Percentiles rank a stretch among this genome's conserved stretches.
Evolutionary conservation across 1,284 basidiomycete genomes (phyloP).

Genomic region (Puccinia triticina): DNA sequence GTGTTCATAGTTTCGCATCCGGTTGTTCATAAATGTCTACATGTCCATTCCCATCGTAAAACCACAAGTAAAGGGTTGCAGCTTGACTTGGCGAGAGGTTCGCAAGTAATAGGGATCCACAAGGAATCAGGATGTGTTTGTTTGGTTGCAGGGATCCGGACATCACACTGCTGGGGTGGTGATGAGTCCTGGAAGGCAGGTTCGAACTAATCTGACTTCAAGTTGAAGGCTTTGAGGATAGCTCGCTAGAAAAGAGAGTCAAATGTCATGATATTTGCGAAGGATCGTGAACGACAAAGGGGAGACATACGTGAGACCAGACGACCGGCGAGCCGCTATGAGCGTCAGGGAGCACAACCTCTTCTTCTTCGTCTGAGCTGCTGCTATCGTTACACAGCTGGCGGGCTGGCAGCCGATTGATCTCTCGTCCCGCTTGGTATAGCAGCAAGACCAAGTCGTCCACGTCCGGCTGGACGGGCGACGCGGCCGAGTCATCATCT

Average conservation of each 20-base stretch:
- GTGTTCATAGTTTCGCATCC: too few species aligned
- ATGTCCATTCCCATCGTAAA: too few species aligned
- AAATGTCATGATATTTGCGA: neutral
- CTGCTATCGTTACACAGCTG: neutral
- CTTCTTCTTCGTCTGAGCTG: constrained; percentile 7
- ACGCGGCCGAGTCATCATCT: constrained; percentile 10
- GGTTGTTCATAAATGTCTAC: too few species aligned
- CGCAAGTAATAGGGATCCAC: too few species aligned
- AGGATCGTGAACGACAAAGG: neutral
- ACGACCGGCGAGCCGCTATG: neutral
- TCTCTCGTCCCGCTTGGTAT: constrained; percentile 16
- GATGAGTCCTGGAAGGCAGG: too few species aligned
- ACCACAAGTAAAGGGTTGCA: too few species aligned
- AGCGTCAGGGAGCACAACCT: neutral
- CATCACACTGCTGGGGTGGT: too few species aligned
- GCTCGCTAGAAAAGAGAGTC: neutral
- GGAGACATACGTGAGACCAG: constrained; percentile 1
- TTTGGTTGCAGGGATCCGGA: too few species aligned
- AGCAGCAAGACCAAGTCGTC: constrained; percentile 7
- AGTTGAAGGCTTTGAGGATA: neutral
- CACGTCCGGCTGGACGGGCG: neutral
- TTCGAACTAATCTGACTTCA: neutral
- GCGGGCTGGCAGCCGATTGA: constrained; percentile 8
- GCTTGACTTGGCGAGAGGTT: too few species aligned
- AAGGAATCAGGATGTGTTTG: too few species aligned